Evolutionary conservation across 208 protist genomes (phyloP), one percentile per base, ranked within the genome.

Genomic region (Acanthamoeba lenticulata): DNA sequence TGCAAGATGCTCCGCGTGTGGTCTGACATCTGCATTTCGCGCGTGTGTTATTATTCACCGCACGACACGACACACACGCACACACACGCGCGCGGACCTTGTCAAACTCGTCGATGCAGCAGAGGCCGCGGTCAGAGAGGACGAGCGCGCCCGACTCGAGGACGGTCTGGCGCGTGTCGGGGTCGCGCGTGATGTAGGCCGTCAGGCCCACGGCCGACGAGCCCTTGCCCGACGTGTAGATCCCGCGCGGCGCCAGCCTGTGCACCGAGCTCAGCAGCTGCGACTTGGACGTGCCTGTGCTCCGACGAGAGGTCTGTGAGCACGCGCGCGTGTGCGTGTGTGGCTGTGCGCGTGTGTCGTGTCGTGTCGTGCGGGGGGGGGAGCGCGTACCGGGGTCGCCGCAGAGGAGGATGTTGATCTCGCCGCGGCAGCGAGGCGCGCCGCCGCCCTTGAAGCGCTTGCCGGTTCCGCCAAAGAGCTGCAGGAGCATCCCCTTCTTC

Each of bases 41-140:
- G 52, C 11, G 52, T 60, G 15, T 60, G 21, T 21, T 27, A 60
- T 69, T 27, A 69, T 69, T 69, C 0, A 38, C 1, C 7, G 7
- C 60, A 55, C 47, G 47, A 55, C 1, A 19, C 21, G 47, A 55
- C 7, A 38, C 60, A 69, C 19, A 69, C 1, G 32, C 1, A 69
- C 0, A 44, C n/a, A 55, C 47, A 19, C 47, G 47, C 21, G 47
- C 13, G 29, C 67, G 40, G 13, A 77, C 67, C 67, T 99, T 99
- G 96, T 99, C 99, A 96, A 99, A 99, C 97, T 99, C 99, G 95
- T 99, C 99, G 85, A 99, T 99, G 97, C 99, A 99, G 96, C 99
- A 99, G 27, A 99, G 95, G 67, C 99, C 99, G 13, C 98, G 97
- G 42, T 96, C 98, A 44, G 55, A 72, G 5, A 97, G 45, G 27